Evolutionary conservation across 345 rosid genomes (phyloP), one percentile per base, ranked within the genome.

Genomic region (Dipteronia dyeriana): DNA sequence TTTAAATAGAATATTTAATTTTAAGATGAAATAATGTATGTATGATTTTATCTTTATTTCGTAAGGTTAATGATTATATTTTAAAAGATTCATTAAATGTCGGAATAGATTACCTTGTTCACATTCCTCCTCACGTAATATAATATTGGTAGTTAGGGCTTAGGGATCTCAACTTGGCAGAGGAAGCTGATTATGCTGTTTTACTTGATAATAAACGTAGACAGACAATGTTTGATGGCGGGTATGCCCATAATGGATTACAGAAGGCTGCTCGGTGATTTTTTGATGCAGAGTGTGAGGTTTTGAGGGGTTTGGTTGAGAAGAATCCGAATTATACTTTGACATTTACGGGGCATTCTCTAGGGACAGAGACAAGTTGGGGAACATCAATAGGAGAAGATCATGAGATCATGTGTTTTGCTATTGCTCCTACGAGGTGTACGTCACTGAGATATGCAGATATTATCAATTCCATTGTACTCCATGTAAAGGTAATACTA

Each of bases 391-490:
- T 70, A 87, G 99, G 80, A 86, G 78, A 87, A 86, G 93, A 86
- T n/a, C n/a, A n/a, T n/a, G n/a, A n/a, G n/a, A n/a, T n/a, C n/a
- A n/a, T n/a, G n/a, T 92, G 99, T 83, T 93, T 87, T 77, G 94
- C 95, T 34, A 73, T 93, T 79, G 98, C 99, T 84, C 97, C 97
- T 82, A 85, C 92, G 12, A 87, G 98, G 79, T 95, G 99, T 75
- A 82, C 91, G 88, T 92, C 97, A 22, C 88, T 95, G 75, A 88
- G 95, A 76, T 95, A 91, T 83, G 92, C 94, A 11, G 97, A 95
- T 86, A 82, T 93, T 72, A 92, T 93, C 73, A 90, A 92, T 66
- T 91, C 98, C 66, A 74, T 93, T 16, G 97, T 91, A 79, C 92
- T 93, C 65, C 99, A 92, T 96, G 98, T 92, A 87, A 38, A 71